These are phyloP conservation scores for Russula griseocarnosa DNA, from an alignment of 768 basidiomycete species.

Conservation along the genomic window DNA sequence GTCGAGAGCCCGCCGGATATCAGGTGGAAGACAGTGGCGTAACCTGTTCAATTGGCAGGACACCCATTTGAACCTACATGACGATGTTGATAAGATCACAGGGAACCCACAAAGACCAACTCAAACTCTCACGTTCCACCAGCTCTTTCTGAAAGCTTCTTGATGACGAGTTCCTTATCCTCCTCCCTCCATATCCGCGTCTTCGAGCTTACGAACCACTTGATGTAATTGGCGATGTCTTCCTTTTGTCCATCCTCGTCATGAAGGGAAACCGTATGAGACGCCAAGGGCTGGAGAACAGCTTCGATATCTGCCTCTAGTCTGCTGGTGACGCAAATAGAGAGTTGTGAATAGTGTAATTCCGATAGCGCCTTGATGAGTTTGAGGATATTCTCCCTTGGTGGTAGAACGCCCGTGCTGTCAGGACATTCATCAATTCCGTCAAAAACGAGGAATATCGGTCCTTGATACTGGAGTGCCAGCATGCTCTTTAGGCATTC, in stretches of 20 bases:
- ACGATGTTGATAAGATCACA: background rate
- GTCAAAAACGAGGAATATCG: background rate
- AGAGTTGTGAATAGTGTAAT: background rate
- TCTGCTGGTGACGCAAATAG: background rate
- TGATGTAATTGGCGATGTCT: background rate
- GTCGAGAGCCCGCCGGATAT: background rate
- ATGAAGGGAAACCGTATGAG: background rate
- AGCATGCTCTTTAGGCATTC: background rate
- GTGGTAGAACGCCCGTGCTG: background rate
- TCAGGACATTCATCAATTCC: background rate
- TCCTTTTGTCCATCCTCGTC: background rate
- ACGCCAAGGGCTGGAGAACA: background rate
- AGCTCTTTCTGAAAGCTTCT: background rate
- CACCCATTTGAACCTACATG: background rate
- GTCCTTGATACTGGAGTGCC: background rate
- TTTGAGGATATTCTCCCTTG: background rate
- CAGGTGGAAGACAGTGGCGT: background rate
- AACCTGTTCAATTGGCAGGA: background rate
- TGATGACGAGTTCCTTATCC: background rate
- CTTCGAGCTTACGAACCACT: background rate
- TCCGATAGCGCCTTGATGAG: background rate
- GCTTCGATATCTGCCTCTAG: background rate
- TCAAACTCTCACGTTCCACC: background rate
- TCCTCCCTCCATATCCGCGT: background rate
- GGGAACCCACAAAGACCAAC: background rate